Base-by-base conservation (phyloP, 345 rosid species). In the Balakata baccata region DNA sequence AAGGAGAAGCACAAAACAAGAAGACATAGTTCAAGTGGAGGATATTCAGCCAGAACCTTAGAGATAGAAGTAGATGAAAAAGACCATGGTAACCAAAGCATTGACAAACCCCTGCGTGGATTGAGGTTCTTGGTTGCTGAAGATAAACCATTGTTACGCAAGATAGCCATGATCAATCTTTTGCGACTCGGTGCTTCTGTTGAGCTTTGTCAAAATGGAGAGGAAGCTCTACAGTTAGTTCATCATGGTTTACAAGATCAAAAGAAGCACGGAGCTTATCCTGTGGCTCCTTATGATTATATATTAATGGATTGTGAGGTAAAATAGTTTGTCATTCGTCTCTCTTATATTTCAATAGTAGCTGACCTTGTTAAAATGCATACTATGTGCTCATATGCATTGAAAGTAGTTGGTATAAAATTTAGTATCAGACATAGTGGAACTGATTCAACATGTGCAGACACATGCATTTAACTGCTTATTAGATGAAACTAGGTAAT, bases 301-400 rank as follows among this genome's bases (percentile, higher is more conserved):
- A 79, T 79, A 29, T 41, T 79, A 20, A 79, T 79, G 82, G 82
- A 79, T 22, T 74, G 82, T 22, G 68, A 64, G 72, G 82, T 74
- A 65, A 66, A 58, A 22, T 9, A 34, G 52, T 18, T 18, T 29
- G 23, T 3, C 14, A 52, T 12, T 34, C 46, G 1, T 9, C 16
- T 17, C 29, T 17, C 29, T 34, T 25, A 25, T 3, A 29, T 29
- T 7, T 18, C n/a, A n/a, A 7, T 23, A 22, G 8, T 6, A 22
- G n/a, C 23, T 13, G 51, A 11, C 7, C 8, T 43, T 43, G 47
- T 43, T 29, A 29, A 29, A 29, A 29, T 29, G 34, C 34, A 2
- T 29, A 29, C 34, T 29, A 2, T 29, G 34, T 29, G 34, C 34
- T 29, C 34, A 29, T 29, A 29, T 29, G 34, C 34, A 29, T 29